Conservation (phyloP, 352 stramenopile species). For the Globisporangium spinosum region DNA sequence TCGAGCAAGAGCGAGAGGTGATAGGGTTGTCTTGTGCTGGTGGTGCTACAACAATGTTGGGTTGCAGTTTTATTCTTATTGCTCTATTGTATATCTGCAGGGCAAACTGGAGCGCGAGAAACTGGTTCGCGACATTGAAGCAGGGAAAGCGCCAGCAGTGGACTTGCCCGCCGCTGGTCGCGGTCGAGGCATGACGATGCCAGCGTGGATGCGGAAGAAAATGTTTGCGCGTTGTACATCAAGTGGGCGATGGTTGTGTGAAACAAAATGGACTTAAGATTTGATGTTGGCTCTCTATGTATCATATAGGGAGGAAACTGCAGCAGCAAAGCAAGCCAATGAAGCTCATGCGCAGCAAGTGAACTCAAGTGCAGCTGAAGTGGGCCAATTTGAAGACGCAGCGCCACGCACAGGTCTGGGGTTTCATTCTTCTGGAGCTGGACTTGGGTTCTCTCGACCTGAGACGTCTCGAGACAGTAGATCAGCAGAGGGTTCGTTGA, state of each 20-base stretch:
- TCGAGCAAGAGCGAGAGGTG: slow-evolving; percentile 68
- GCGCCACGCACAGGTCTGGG: slow-evolving; percentile 25
- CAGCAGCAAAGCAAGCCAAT: slow-evolving; percentile 19
- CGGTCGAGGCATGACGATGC: slow-evolving; percentile 88
- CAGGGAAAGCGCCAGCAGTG: slow-evolving; percentile 55
- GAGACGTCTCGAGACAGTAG: not conserved
- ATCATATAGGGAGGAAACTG: slow-evolving; percentile 55
- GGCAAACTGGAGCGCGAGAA: slow-evolving; percentile 65
- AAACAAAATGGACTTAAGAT: not conserved
- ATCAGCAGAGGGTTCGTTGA: not conserved
- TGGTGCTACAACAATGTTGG: not conserved
- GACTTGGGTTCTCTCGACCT: not conserved
- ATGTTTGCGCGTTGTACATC: slow-evolving; percentile 40
- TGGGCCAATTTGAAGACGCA: slow-evolving; percentile 64
- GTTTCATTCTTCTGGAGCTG: slow-evolving; percentile 16
- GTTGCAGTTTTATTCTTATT: not conserved
- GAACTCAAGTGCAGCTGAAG: not conserved
- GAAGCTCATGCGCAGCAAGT: not conserved
- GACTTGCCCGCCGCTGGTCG: slow-evolving; percentile 51
- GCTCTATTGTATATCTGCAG: slow-evolving; percentile 20
- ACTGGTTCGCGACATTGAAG: slow-evolving; percentile 64
- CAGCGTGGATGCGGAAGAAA: slow-evolving; percentile 92
- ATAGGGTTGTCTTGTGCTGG: not conserved
- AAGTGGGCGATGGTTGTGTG: not conserved
- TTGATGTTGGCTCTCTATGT: not conserved